Conservation (phyloP, 768 basidiomycete species). For the Lactarius evosmus region DNA sequence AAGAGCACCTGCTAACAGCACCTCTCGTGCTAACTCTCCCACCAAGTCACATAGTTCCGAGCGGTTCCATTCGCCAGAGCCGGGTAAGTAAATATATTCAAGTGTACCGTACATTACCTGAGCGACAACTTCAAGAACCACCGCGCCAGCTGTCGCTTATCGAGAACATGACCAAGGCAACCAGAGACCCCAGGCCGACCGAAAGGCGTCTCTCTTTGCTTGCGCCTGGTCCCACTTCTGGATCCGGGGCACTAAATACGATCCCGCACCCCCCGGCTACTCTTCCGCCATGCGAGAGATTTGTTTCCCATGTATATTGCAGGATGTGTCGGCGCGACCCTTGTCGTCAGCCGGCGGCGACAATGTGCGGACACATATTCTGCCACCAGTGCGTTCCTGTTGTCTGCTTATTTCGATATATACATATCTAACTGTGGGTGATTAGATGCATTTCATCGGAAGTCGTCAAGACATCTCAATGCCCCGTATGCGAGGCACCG, state of each 20-base stretch:
- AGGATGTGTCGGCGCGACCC: constrained; percentile 48
- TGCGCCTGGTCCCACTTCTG: background rate
- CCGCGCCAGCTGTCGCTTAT: constrained; percentile 1
- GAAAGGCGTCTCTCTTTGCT: background rate
- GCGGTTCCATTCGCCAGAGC: constrained; percentile 5
- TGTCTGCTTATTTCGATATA: background rate
- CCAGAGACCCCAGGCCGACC: background rate
- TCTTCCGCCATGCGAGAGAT: constrained; percentile 7
- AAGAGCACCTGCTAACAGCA: constrained; percentile 1
- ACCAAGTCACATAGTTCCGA: constrained; percentile 14
- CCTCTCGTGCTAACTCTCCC: background rate
- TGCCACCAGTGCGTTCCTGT: constrained; percentile 47
- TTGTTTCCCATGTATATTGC: constrained; percentile 38
- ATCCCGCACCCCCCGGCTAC: background rate
- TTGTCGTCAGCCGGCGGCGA: constrained; percentile 53
- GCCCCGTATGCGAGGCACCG: constrained; percentile 51
- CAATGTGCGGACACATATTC: constrained; percentile 62
- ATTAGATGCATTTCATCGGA: constrained; percentile 53
- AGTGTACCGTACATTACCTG: background rate
- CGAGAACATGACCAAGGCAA: background rate
- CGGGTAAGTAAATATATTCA: constrained; percentile 7
- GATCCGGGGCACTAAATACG: background rate
- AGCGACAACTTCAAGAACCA: constrained; percentile 4
- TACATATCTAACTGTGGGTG: constrained; percentile 7
- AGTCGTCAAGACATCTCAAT: constrained; percentile 45